Evolutionary conservation across 2,329 filamentous ascomycete genomes (phyloP).

Genomic region (Xylariaceae sp.): DNA sequence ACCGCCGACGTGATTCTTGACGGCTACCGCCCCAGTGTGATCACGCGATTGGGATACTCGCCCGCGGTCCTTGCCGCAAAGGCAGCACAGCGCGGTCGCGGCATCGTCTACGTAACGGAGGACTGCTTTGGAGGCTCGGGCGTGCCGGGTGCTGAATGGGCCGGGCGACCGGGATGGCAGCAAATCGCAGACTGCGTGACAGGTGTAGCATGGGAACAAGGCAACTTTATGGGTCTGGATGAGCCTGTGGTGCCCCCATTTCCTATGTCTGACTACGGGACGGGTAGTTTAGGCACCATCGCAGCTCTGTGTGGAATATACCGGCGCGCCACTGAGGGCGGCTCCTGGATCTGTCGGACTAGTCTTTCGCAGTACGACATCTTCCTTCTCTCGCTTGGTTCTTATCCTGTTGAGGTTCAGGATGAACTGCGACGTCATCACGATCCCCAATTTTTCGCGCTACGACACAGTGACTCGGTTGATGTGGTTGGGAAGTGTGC

Average conservation of each 20-base stretch:
- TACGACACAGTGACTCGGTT: constrained; percentile 63
- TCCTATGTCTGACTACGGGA: constrained; percentile 61
- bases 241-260: constrained; percentile 72
- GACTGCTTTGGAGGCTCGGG: constrained; percentile 73
- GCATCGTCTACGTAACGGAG: constrained; percentile 72
- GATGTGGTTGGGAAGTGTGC: constrained; percentile 64
- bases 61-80: constrained; percentile 59
- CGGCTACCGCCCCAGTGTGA: constrained; percentile 71
- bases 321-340: constrained; percentile 42
- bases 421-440: constrained; percentile 55
- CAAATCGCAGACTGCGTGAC: constrained; percentile 49
- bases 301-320: constrained; percentile 45
- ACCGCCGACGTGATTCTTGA: constrained; percentile 72
- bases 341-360: constrained; percentile 45
- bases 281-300: constrained; percentile 44
- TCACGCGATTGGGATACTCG: constrained; percentile 69
- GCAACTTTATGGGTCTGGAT: constrained; percentile 48
- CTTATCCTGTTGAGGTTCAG: constrained; percentile 56
- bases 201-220: constrained; percentile 47
- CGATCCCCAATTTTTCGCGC: constrained; percentile 58
- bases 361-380: constrained; percentile 47
- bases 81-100: constrained; percentile 62
- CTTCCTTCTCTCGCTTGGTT: constrained; percentile 49
- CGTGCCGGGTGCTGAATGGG: constrained; percentile 59
- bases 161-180: constrained; percentile 69